Evolutionary conservation across 768 basidiomycete species (phyloP), one percentile per base, ranked within the genome.

Genomic region (Rhodotorula graminis): DNA sequence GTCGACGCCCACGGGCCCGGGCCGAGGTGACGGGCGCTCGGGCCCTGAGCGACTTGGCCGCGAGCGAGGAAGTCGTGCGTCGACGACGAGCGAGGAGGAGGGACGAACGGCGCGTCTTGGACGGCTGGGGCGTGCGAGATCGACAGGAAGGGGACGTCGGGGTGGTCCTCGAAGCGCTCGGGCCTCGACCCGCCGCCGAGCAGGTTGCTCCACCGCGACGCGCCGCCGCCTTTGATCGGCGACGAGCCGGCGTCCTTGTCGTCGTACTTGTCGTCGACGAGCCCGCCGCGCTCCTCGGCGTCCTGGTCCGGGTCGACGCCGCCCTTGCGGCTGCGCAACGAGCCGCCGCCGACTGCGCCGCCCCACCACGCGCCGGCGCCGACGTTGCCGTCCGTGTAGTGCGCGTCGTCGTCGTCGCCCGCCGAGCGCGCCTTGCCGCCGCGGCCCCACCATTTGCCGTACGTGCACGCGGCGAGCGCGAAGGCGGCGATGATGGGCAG

Each of bases 401-500:
- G 66, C 46, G 31, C 8, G 46, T 53, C 37, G 37, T 37, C 37
- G 37, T 9, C 37, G 37, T 37, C 37, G 37, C 9, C 25, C 52
- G 31, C 44, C 44, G 44, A 8, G 63, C 40, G 33, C 46, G 23
- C 4, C 58, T 33, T 16, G 67, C 49, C 18, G 67, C 49, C 18
- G 16, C 56, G 42, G 0, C 58, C 74, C 74, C 74, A 75, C 49
- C 61, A 71, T 57, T 61, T 64, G 27, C 74, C 74, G 63, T 75
- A 71, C 16, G 61, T 37, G 44, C 64, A 65, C 8, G 61, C 74
- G 21, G 60, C 59, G 61, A 75, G 42, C 49, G 59, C 47, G 44
- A 75, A 63, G n/a, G 62, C 19, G 42, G 58, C 8, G 23, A 69
- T n/a, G 57, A 71, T 64, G 12, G 74, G 74, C 23, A 71, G 33